Conservation (phyloP, 2,329 filamentous ascomycete species). For the Clonostachys chloroleuca region DNA sequence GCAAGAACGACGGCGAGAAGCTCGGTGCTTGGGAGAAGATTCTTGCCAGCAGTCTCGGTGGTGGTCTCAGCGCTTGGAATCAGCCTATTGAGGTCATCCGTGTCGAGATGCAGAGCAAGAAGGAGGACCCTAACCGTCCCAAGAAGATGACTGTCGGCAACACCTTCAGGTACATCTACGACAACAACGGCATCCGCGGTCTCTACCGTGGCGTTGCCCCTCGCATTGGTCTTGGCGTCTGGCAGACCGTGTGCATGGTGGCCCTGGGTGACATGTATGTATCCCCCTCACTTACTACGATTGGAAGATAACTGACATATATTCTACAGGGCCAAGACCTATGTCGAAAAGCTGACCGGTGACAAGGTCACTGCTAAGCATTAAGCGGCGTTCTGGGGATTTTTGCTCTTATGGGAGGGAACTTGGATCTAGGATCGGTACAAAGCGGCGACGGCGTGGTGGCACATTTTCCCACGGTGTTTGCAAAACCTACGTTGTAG, state of each 20-base stretch:
- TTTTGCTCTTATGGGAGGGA: not conserved
- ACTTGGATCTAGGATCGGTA: not conserved
- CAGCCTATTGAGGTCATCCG: conserved; percentile 99
- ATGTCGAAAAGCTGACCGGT: conserved; percentile 63
- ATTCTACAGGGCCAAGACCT: conserved; percentile 55
- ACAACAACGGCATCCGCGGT: conserved; percentile 81
- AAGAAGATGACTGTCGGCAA: conserved; percentile 99
- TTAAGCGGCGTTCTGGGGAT: conserved; percentile 37
- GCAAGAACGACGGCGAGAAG: conserved; percentile 77
- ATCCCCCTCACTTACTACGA: not conserved
- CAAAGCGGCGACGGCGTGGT: not conserved
- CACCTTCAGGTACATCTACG: conserved; percentile 82
- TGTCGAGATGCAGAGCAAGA: conserved; percentile 99
- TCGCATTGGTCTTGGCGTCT: conserved; percentile 90
- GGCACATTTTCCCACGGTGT: not conserved
- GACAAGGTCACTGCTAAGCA: conserved; percentile 63
- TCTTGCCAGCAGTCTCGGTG: conserved; percentile 77
- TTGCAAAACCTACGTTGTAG: not conserved
- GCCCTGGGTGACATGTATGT: conserved; percentile 95
- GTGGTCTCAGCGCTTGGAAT: conserved; percentile 96
- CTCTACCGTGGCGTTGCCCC: conserved; percentile 94
- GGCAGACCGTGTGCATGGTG: conserved; percentile 99
- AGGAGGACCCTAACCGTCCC: conserved; percentile 91
- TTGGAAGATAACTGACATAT: conserved; percentile 3
- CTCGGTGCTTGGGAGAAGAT: conserved; percentile 84